Evolutionary conservation across 1,284 basidiomycete genomes (phyloP), one percentile per base, ranked within the genome.

Genomic region (Sporisorium iseilematis-ciliati): DNA sequence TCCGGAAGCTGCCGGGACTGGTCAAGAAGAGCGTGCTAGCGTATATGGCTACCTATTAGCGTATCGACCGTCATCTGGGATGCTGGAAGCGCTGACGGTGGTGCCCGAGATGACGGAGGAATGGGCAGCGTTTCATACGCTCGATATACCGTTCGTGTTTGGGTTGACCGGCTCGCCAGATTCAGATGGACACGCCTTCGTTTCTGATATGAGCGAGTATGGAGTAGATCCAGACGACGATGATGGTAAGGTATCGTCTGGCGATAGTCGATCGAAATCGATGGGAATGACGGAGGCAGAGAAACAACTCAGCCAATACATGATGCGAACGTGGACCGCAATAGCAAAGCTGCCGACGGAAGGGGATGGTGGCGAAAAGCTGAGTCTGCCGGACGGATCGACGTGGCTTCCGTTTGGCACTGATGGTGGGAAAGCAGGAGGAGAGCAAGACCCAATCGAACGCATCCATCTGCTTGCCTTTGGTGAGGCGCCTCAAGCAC

Each of bases 111-210:
- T 78, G 55, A 49, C 49, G 7, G 54, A 65, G n/a, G 61, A 65
- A 26, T 65, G 68, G 67, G 78, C 65, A 10, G 60, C 57, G 0
- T 69, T 70, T 40, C 78, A 79, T 35, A 66, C 78, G 46, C 49
- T 70, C 26, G 78, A 79, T 16, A 56, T 79, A 18, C 57, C 65
- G 3, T 73, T 71, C 40, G 65, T 79, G 2, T 79, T 79, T 52
- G 78, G 76, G 2, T 23, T 65, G 16, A 58, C 31, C 7, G 76
- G 68, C 3, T 40, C 40, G 4, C 3, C 35, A 16, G 41, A 55
- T 5, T 2, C 31, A n/a, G 53, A 62, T 4, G 49, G 18, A 11
- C 60, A 74, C 31, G 42, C 54, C 14, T 70, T 46, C 20, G 55
- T 50, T 0, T 42, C 50, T 10, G 45, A 57, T 7, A 54, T 53